Base-by-base conservation (phyloP, 75 land plant genomes). In the Cunninghamia lanceolata region DNA sequence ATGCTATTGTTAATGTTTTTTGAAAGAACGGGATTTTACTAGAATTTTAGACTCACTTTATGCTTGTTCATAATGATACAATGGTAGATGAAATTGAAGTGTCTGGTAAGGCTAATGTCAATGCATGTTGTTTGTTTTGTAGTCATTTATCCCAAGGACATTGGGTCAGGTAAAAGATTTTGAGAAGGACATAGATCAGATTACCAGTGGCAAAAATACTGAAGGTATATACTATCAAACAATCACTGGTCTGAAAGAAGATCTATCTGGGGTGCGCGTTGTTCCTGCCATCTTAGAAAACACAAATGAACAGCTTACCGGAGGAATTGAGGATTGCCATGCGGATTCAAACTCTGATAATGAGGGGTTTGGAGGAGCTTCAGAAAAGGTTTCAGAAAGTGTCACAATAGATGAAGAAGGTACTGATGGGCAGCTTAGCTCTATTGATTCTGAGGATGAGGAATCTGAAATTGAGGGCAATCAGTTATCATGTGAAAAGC, bases 171-270 rank as follows among this genome's bases (percentile, higher is more conserved):
- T 98, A 34, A 90, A 94, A 86, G 87, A 96, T 89, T 95, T 89
- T 50, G 96, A 96, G 85, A 91, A 89, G 81, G 99, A 98, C 81
- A 91, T 93, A 77, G 83, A 86, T 71, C 93, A 92, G 15, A 87
- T 98, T 76, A 88, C 94, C 17, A 92, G 92, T 86, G 98, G 96
- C 70, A 86, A 93, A 82, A 94, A 93, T 82, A 96, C 96, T 21
- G 92, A 89, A 38, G 98, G 94, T 82, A 91, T 96, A 84, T 96
- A 96, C 87, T 96, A 96, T 86, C 91, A 96, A 89, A 94, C 96
- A 45, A 93, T 96, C 25, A 96, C 93, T 54, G 98, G 98, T 21
- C 88, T 96, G 50, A 93, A 94, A 77, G 90, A 93, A 50, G 93
- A 92, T 86, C 88, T 94, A 39, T 90, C 96, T 25, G 89, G 86